A percentile compares a stretch with the other conserved stretches of the same genome.
These are phyloP conservation scores for Pittosporum tobira DNA, from an alignment of 129 eudicot species.

Conservation along the genomic window DNA sequence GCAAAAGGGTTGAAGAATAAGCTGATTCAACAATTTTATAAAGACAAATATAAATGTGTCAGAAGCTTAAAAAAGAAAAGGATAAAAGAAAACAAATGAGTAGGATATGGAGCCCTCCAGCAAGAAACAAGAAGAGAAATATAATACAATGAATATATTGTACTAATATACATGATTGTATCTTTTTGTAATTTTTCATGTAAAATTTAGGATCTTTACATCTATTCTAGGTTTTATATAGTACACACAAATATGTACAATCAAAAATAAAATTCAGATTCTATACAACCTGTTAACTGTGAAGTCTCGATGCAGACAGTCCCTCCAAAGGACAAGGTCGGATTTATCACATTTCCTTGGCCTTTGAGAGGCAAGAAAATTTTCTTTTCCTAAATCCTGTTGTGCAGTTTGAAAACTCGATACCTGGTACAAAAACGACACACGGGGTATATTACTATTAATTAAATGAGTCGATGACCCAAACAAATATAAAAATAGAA, in stretches of 20 bases:
- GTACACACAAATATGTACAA: neutral
- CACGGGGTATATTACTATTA: neutral
- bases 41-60: slow-evolving; percentile 2
- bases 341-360: slow-evolving; percentile 36
- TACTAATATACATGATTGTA: no score
- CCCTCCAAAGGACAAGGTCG: slow-evolving; percentile 58
- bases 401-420: slow-evolving; percentile 68
- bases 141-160: neutral
- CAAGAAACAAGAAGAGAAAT: neutral
- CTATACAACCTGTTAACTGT: slow-evolving; percentile 84
- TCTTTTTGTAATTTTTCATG: no score
- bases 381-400: slow-evolving; percentile 22
- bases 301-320: slow-evolving; percentile 72
- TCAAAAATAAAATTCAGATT: no score
- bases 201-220: no score
- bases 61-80: slow-evolving; percentile 5
- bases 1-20: slow-evolving; percentile 73
- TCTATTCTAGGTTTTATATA: no score
- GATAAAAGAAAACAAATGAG: neutral
- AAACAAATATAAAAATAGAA: slow-evolving; percentile 7
- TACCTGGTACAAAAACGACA: slow-evolving; percentile 39
- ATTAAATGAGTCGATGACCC: no score
- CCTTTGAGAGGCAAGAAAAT: slow-evolving; percentile 23
- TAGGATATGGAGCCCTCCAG: neutral
- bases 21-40: slow-evolving; percentile 40